A percentile compares a stretch with the other conserved stretches of the same genome.
phyloP scores from a whole-genome alignment of 208 protist species.

The Leishmania turanica region DNA sequence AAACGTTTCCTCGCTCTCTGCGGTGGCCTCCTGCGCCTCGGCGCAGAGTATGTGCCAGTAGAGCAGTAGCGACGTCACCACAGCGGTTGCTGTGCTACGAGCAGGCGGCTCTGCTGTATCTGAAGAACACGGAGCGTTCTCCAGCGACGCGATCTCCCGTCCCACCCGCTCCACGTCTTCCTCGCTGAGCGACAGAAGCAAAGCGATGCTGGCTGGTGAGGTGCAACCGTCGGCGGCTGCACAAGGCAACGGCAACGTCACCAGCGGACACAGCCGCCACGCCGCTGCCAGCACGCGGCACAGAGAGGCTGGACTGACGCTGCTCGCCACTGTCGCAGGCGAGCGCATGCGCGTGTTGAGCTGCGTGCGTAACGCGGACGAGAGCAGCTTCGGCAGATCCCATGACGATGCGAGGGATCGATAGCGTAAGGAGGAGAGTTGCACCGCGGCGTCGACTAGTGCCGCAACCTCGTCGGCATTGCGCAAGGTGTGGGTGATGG shows the following conservation, averaged over 20 bases:
- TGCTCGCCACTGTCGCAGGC: neutral
- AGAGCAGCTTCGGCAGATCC: conserved; percentile 36
- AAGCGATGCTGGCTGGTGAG: neutral
- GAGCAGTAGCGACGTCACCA: conserved; percentile 26
- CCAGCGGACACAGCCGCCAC: conserved; percentile 22
- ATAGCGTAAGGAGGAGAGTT: conserved; percentile 11
- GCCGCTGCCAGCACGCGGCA: conserved; percentile 2
- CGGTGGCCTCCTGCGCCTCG: neutral
- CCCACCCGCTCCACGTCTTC: neutral
- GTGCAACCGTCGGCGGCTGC: neutral
- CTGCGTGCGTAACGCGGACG: conserved; percentile 23
- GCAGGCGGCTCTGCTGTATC: neutral
- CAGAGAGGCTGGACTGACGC: conserved; percentile 5
- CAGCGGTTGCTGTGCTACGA: conserved; percentile 9
- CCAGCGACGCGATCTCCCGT: neutral
- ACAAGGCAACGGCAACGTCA: conserved; percentile 11
- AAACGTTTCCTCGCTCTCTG: neutral
- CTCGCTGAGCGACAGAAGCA: conserved; percentile 6
- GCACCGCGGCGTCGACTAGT: conserved; percentile 12
- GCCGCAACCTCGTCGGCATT: conserved; percentile 20
- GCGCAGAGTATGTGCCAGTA: conserved; percentile 26
- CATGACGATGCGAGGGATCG: conserved; percentile 21
- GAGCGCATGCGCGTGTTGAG: conserved; percentile 15
- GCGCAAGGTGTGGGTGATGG: conserved; percentile 16
- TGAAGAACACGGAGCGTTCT: neutral